These are phyloP conservation scores for Schwanniomyces etchellsii DNA, from an alignment of 1,139 yeast genomes.

Conservation along the genomic window DNA sequence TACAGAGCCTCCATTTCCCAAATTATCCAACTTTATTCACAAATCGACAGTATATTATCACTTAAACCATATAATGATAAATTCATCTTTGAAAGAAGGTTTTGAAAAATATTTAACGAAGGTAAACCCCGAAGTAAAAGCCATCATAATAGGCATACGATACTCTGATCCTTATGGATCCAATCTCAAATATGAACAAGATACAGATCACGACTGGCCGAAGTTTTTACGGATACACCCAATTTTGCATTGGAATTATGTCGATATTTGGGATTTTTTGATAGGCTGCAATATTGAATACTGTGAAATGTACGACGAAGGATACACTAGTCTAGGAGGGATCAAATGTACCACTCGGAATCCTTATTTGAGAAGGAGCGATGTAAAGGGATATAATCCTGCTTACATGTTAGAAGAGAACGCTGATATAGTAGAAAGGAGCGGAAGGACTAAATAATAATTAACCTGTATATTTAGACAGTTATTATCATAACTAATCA, in stretches of 20 bases:
- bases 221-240: constrained; percentile 73
- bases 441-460: constrained; percentile 22
- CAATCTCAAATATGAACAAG: constrained; percentile 47
- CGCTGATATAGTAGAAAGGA: constrained; percentile 50
- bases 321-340: constrained; percentile 84
- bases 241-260: constrained; percentile 73
- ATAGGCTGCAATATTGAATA: constrained; percentile 47
- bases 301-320: constrained; percentile 66
- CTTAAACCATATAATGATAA: constrained; percentile 40
- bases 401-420: constrained; percentile 62
- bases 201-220: constrained; percentile 89
- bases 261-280: constrained; percentile 71
- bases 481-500: constrained; percentile 2
- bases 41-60: constrained; percentile 37
- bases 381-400: constrained; percentile 40
- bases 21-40: constrained; percentile 45
- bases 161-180: constrained; percentile 75
- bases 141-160: constrained; percentile 77
- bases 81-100: constrained; percentile 56
- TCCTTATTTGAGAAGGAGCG: constrained; percentile 43
- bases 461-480: constrained; percentile 4
- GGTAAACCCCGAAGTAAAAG: constrained; percentile 43
- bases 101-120: constrained; percentile 49
- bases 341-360: constrained; percentile 58
- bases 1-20: constrained; percentile 60